A percentile compares a stretch with the other conserved stretches of the same genome.
Conservation (phyloP, 495 filamentous ascomycete genomes). For the Podospora tetraspora region DNA sequence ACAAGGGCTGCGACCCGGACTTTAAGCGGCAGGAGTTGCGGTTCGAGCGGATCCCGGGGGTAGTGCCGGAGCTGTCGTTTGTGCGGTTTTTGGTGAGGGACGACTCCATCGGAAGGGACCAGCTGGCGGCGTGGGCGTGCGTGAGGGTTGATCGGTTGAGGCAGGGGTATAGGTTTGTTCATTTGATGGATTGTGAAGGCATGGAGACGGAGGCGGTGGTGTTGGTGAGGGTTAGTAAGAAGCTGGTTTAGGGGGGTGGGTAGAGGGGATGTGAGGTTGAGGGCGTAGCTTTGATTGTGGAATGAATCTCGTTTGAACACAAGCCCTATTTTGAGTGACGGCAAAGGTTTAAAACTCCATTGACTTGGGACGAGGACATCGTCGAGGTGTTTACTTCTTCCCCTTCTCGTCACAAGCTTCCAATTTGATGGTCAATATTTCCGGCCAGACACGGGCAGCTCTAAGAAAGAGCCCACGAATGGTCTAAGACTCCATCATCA, state of each 20-base stretch:
- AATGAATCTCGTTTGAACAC: not conserved
- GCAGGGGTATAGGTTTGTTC: constrained; percentile 70
- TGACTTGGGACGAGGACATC: not conserved
- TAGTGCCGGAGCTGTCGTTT: constrained; percentile 76
- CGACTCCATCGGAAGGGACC: constrained; percentile 68
- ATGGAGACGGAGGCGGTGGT: constrained; percentile 56
- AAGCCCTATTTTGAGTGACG: not conserved
- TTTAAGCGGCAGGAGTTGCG: constrained; percentile 58
- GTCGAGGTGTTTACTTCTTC: not conserved
- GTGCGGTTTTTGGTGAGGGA: constrained; percentile 83
- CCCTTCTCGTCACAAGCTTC: no score
- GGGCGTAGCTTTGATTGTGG: constrained; percentile 7
- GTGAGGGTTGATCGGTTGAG: constrained; percentile 75
- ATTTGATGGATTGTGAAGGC: constrained; percentile 62
- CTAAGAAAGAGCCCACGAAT: no score
- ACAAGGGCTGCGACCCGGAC: constrained; percentile 61
- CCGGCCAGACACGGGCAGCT: no score
- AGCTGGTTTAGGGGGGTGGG: constrained; percentile 26
- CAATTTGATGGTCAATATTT: no score
- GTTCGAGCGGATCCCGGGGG: constrained; percentile 56
- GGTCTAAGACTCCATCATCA: no score
- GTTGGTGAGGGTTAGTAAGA: constrained; percentile 63
- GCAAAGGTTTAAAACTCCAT: not conserved
- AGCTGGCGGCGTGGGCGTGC: constrained; percentile 81
- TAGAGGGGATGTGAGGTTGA: not conserved